phyloP scores from a whole-genome alignment of 805 yeast species.

The Teunomyces cretensis region DNA sequence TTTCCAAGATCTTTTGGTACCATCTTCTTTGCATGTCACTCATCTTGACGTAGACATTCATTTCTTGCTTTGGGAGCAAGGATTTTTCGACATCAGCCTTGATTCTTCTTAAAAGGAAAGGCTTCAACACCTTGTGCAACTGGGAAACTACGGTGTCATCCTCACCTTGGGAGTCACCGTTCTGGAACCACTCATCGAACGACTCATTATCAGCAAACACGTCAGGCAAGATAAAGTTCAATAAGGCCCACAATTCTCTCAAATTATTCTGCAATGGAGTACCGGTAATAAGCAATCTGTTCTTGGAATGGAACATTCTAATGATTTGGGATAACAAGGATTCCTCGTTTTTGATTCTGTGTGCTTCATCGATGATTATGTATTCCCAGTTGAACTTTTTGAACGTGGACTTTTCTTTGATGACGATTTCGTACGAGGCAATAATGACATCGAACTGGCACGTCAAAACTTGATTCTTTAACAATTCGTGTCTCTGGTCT shows the following conservation, averaged over 20 bases:
- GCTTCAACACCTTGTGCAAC: slow-evolving; percentile 72
- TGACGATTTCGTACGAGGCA: slow-evolving; percentile 75
- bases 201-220: slow-evolving; percentile 71
- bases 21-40: slow-evolving; percentile 75
- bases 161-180: slow-evolving; percentile 25
- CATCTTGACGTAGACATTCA: slow-evolving; percentile 73
- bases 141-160: slow-evolving; percentile 62
- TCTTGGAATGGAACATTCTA: slow-evolving; percentile 67
- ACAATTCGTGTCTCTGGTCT: slow-evolving; percentile 57
- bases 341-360: slow-evolving; percentile 77
- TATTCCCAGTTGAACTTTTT: slow-evolving; percentile 74
- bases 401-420: slow-evolving; percentile 67
- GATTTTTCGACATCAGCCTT: slow-evolving; percentile 82
- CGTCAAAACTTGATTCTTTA: slow-evolving; percentile 47
- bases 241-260: slow-evolving; percentile 78
- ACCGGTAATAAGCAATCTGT: slow-evolving; percentile 74
- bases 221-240: slow-evolving; percentile 76
- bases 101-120: slow-evolving; percentile 73
- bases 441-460: slow-evolving; percentile 73
- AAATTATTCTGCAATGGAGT: slow-evolving; percentile 80
- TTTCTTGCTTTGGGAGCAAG: slow-evolving; percentile 69
- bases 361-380: slow-evolving; percentile 80
- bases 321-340: slow-evolving; percentile 71
- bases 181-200: slow-evolving; percentile 72
- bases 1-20: slow-evolving; percentile 75